Base-by-base conservation (phyloP, 2,329 filamentous ascomycete species). In the Penicillium sp. region DNA sequence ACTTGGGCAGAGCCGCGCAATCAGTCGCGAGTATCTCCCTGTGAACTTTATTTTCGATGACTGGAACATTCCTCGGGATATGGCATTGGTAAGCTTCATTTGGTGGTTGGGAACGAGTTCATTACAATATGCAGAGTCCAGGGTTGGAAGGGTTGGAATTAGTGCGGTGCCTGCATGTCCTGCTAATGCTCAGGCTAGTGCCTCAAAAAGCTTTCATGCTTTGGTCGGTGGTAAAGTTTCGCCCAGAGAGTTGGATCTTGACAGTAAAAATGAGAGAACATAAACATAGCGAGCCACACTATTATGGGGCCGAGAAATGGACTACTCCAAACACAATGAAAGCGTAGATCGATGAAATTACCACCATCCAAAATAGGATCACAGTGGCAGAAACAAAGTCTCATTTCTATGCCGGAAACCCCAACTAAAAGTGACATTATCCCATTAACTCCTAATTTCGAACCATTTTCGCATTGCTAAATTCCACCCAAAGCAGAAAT, bases 351-450 rank as follows among this genome's bases (percentile, higher is more conserved):
- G 35, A 24, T 14, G 31, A n/a, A 35, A 35, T 47, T 34, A 47
- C 31, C 31, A 47, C 38, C 20, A 5, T 35, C 29, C 29, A 24
- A 32, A 22, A 32, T 38, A 39, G 10, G 18, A 40, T 8, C 26
- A 39, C 14, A 39, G 18, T 53, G 35, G 32, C 26, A 45, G 31
- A 20, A 53, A 26, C 46, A 20, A 52, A 37, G 48, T 53, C 54
- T 45, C 56, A 56, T 64, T 59, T 65, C 60, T 64, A 65, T 57
- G 53, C 43, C 45, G 29, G 38, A 20, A 48, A 40, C 29, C 49
- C 48, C 50, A 11, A 49, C 45, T 50, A 79, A 81, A 66, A 4
- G 70, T 68, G 55, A 89, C 83, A 55, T 90, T 77, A 69, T 88
- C 88, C 6, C 72, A 63, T 69, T 90, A 87, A 61, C 86, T 20